Evolutionary conservation across 345 rosid species (phyloP).

Genomic region (Salix purpurea): DNA sequence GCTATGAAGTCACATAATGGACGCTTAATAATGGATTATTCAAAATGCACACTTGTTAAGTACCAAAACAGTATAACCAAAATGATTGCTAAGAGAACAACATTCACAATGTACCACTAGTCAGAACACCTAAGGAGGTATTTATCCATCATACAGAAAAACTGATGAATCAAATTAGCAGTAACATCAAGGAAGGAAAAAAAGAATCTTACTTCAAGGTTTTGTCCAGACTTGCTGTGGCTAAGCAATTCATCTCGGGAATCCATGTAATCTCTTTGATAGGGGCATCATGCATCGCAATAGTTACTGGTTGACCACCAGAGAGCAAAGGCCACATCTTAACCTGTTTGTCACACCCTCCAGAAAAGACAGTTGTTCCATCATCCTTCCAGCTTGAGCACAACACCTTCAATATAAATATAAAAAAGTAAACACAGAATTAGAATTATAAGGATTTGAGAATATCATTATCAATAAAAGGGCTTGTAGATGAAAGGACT

Average conservation of each 20-base stretch:
- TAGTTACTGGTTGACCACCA: slow-evolving; percentile 82
- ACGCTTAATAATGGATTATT: not conserved
- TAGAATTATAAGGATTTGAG: not conserved
- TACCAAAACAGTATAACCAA: not conserved
- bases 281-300: slow-evolving; percentile 94
- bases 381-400: slow-evolving; percentile 99
- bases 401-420: slow-evolving; percentile 44
- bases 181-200: not conserved
- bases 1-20: not conserved
- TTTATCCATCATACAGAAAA: not conserved
- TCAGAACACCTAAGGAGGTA: not conserved
- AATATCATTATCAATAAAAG: slow-evolving; percentile 1
- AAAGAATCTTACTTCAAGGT: slow-evolving; percentile 56
- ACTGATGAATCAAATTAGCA: not conserved
- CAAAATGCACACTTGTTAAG: not conserved
- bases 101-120: not conserved
- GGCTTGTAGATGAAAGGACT: not conserved
- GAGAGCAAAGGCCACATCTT: slow-evolving; percentile 95
- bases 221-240: slow-evolving; percentile 92
- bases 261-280: slow-evolving; percentile 83
- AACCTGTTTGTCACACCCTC: slow-evolving; percentile 97
- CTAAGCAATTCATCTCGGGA: slow-evolving; percentile 83
- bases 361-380: slow-evolving; percentile 88
- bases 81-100: slow-evolving; percentile 1
- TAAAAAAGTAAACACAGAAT: not conserved